Percentiles rank a stretch among this genome's conserved stretches.
Conservation (phyloP, 768 basidiomycete genomes). For the Agrocybe pediades region DNA sequence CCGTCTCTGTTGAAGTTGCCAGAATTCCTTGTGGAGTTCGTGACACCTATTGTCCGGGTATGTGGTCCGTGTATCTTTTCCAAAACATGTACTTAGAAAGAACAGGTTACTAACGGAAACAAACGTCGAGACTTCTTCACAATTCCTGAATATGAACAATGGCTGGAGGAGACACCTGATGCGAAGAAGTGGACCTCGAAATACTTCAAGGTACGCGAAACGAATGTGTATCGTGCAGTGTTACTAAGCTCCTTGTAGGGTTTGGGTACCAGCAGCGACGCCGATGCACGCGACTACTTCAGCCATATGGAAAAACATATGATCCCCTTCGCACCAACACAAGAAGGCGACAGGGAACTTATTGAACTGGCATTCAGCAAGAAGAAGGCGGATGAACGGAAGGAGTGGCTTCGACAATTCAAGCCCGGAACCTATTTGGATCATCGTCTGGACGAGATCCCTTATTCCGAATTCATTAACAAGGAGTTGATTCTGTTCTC, state of each 20-base stretch:
- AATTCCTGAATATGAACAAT: slow-evolving; percentile 93
- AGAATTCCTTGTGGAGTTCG: slow-evolving; percentile 95
- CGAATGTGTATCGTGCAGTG: background rate
- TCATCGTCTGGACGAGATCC: slow-evolving; percentile 83
- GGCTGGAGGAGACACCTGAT: slow-evolving; percentile 79
- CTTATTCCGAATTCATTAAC: slow-evolving; percentile 95
- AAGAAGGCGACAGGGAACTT: slow-evolving; percentile 81
- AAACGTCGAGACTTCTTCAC: slow-evolving; percentile 91
- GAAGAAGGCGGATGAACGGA: slow-evolving; percentile 98
- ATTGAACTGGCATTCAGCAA: slow-evolving; percentile 99
- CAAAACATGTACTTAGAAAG: slow-evolving; percentile 1
- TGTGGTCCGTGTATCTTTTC: slow-evolving; percentile 20
- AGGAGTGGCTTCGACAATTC: slow-evolving; percentile 96
- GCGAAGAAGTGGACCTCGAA: slow-evolving; percentile 87
- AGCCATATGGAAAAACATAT: slow-evolving; percentile 90
- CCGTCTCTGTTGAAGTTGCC: slow-evolving; percentile 91
- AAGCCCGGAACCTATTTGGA: slow-evolving; percentile 95
- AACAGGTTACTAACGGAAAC: slow-evolving; percentile 78
- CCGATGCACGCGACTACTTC: slow-evolving; percentile 93
- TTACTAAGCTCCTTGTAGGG: slow-evolving; percentile 53
- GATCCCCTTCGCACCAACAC: slow-evolving; percentile 84
- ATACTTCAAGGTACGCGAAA: slow-evolving; percentile 88
- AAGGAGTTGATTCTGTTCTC: slow-evolving; percentile 97
- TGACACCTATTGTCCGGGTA: slow-evolving; percentile 97
- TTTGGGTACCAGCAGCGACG: slow-evolving; percentile 90